Evolutionary conservation across 169 alveolate genomes (phyloP).

Genomic region (Blepharisma undulans): DNA sequence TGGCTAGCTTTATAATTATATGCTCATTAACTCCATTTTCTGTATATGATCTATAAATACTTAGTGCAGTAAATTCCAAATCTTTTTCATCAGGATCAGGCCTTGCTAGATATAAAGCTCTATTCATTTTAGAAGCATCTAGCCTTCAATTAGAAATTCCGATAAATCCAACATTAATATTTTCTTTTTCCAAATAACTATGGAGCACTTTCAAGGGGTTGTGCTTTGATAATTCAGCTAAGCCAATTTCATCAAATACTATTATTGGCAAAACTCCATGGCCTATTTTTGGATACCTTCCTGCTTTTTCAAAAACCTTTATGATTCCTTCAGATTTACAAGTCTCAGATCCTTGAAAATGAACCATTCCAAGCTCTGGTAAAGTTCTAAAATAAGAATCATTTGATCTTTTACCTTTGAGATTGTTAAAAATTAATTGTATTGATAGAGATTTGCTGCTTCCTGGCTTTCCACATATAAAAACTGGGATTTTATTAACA

Average conservation of each 20-base stretch:
- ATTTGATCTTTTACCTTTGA: conserved; percentile 15
- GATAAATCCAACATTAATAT: conserved; percentile 50
- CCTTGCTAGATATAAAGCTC: conserved; percentile 54
- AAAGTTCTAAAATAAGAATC: conserved; percentile 24
- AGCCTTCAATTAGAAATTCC: conserved; percentile 79
- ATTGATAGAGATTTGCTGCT: conserved; percentile 39
- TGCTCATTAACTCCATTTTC: not conserved
- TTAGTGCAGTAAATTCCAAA: conserved; percentile 49
- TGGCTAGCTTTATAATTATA: not conserved
- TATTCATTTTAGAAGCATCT: conserved; percentile 79
- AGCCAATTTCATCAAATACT: conserved; percentile 78
- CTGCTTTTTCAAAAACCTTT: conserved; percentile 31
- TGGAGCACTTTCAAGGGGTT: conserved; percentile 78
- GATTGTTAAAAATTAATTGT: not conserved
- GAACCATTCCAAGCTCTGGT: not conserved
- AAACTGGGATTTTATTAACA: conserved; percentile 64
- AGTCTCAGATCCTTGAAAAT: conserved; percentile 38
- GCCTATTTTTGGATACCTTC: not conserved
- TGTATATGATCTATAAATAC: not conserved
- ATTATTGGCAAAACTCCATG: conserved; percentile 13
- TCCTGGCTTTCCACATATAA: conserved; percentile 65
- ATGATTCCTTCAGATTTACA: conserved; percentile 38
- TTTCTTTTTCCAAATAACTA: conserved; percentile 55
- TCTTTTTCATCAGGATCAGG: conserved; percentile 61
- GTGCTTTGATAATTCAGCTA: conserved; percentile 70